Percentiles rank a stretch among this genome's conserved stretches.
Conservation (phyloP, 1,139 yeast species). For the Lodderomyces metapsilosis region DNA sequence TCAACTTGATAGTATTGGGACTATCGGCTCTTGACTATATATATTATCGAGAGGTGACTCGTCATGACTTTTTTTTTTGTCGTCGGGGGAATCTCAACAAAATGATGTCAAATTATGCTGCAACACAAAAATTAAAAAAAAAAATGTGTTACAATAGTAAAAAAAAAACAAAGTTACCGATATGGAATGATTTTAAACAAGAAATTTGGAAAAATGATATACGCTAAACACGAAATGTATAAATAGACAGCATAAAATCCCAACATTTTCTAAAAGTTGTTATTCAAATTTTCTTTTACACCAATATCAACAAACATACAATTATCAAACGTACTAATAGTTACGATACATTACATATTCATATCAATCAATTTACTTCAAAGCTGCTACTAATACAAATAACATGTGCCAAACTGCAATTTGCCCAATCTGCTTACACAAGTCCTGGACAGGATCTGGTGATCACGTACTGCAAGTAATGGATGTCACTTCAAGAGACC, state of each 20-base stretch:
- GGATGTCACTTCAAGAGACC: conserved; percentile 33
- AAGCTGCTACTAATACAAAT: background rate
- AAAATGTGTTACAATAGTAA: too few relatives aligned
- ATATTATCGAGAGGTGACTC: too few relatives aligned
- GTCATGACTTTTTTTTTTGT: background rate
- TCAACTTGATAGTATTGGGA: too few relatives aligned
- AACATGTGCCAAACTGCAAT: conserved; percentile 36
- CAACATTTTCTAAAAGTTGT: background rate
- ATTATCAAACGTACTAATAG: too few relatives aligned
- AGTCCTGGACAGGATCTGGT: conserved; percentile 42
- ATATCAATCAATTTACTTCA: background rate
- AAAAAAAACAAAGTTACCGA: background rate
- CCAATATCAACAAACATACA: too few relatives aligned
- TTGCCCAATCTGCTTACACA: conserved; percentile 37
- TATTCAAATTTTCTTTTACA: background rate
- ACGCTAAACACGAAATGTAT: background rate
- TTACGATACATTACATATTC: too few relatives aligned
- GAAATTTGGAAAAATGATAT: background rate
- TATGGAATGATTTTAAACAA: conserved; percentile 1
- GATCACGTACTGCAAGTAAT: conserved; percentile 29
- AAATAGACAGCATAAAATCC: background rate
- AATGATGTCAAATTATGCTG: background rate
- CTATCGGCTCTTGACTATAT: too few relatives aligned
- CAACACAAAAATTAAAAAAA: background rate
- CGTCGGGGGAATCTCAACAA: too few relatives aligned